A percentile compares a stretch with the other conserved stretches of the same genome.
These are phyloP conservation scores for Phylloboletellus chloephorus DNA, from an alignment of 1,284 basidiomycete genomes.

Conservation along the genomic window DNA sequence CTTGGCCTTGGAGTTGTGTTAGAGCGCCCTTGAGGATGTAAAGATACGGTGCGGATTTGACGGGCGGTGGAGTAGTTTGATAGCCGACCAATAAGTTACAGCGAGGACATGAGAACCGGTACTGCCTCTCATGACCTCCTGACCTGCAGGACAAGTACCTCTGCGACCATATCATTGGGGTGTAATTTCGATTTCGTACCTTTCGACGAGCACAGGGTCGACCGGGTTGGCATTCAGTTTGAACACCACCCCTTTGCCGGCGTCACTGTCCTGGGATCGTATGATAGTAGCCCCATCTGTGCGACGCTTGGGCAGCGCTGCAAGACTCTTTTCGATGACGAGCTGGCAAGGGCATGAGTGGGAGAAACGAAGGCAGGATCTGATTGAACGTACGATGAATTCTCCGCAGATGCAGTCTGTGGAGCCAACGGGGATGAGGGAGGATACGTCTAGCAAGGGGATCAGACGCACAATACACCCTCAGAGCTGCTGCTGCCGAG, in stretches of 20 bases:
- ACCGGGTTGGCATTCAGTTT: slow-evolving; percentile 65
- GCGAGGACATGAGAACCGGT: slow-evolving; percentile 67
- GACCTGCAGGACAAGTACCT: slow-evolving; percentile 34
- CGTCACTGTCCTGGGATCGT: slow-evolving; percentile 56
- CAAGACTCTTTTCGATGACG: slow-evolving; percentile 72
- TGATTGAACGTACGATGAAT: slow-evolving; percentile 58
- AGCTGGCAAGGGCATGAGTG: slow-evolving; percentile 43
- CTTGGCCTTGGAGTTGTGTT: slow-evolving; percentile 72
- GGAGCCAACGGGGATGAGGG: slow-evolving; percentile 13
- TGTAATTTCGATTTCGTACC: slow-evolving; percentile 41
- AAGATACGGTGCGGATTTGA: slow-evolving; percentile 65
- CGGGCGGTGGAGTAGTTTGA: slow-evolving; percentile 64
- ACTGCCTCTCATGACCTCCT: slow-evolving; percentile 70
- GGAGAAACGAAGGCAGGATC: neutral
- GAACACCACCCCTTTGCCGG: slow-evolving; percentile 62
- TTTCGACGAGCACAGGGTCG: slow-evolving; percentile 66
- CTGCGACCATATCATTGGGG: slow-evolving; percentile 9
- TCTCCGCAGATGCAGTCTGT: slow-evolving; percentile 81
- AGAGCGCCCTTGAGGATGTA: slow-evolving; percentile 72
- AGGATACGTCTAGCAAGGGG: slow-evolving; percentile 2
- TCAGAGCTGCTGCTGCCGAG: slow-evolving; percentile 68
- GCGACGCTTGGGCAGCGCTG: slow-evolving; percentile 61
- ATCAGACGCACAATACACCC: slow-evolving; percentile 65
- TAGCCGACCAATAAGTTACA: slow-evolving; percentile 72
- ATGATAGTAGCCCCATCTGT: slow-evolving; percentile 72